Conservation (phyloP, 164 flowering plant genomes). For the Malania oleifera region DNA sequence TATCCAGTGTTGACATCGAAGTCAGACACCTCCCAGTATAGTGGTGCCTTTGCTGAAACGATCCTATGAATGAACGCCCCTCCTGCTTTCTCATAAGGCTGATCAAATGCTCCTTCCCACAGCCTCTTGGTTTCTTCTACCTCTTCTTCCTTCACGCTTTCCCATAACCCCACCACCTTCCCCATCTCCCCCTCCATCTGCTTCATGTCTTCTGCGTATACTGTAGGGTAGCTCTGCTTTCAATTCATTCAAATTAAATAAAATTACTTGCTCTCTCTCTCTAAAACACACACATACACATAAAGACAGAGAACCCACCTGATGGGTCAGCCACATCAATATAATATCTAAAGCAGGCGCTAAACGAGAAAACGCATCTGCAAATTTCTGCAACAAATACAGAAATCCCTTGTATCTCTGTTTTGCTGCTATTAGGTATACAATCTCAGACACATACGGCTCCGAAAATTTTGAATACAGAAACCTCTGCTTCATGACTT, state of each 20-base stretch:
- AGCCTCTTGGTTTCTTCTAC: conserved; percentile 46
- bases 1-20: conserved; percentile 64
- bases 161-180: conserved; percentile 46
- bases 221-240: conserved; percentile 81
- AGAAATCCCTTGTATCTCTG: conserved; percentile 69
- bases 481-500: conserved; percentile 34
- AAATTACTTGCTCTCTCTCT: too few relatives aligned
- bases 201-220: conserved; percentile 58
- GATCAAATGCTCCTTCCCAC: conserved; percentile 72
- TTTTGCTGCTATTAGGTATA: conserved; percentile 69
- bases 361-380: conserved; percentile 36
- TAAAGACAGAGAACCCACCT: conserved; percentile 31
- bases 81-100: conserved; percentile 92
- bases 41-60: conserved; percentile 21
- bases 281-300: too few relatives aligned
- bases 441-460: conserved; percentile 62
- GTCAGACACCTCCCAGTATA: conserved; percentile 61
- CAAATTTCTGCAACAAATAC: conserved; percentile 38
- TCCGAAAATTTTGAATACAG: conserved; percentile 42
- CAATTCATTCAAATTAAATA: conserved; percentile 7
- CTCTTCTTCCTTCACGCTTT: conserved; percentile 35
- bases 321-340: conserved; percentile 85
- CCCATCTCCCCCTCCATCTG: conserved; percentile 44
- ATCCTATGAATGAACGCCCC: conserved; percentile 26
- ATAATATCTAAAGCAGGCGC: conserved; percentile 73